Base-by-base conservation (phyloP, 208 protist species). In the Trypanosomatidae sp. region DNA sequence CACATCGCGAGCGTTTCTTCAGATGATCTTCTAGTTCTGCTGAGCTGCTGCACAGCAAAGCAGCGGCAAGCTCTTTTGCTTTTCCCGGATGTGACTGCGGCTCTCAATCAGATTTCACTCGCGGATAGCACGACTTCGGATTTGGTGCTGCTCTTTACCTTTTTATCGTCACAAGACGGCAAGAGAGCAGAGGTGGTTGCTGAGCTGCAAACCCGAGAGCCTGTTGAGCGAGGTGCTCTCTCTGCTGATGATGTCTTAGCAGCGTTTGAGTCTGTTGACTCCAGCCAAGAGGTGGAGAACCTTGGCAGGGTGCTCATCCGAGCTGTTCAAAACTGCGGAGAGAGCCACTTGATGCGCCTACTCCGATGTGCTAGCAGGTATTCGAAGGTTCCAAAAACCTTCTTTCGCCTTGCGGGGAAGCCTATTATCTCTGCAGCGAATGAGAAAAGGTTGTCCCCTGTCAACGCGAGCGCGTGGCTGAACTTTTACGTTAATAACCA, bases 381-480 rank as follows among this genome's bases (percentile, higher is more conserved):
- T 17, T 47, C 82, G 7, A 65, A 62, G 3, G 77, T 85, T 58
- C 84, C 89, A 1, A 91, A 90, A 49, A 55, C 70, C 5, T 82
- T 86, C 59, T 96, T 88, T 65, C 81, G 89, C 6, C 74, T 92
- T 30, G 69, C 88, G 3, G 92, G 92, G 30, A 84, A 66, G 36
- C 41, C 68, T 2, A 62, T 96, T n/a, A 41, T 91, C 13, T 62
- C 67, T 8, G 53, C 84, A 1, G 69, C 73, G 1, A 71, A 68
- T 15, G 66, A 58, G 64, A 55, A 70, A 19, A 30, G 58, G 36
- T 75, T 96, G 49, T 80, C 89, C 0, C 71, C 73, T 12, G 80
- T 90, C 25, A 82, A 85, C 64, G 86, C 88, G 4, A 44, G 90
- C 12, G 41, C 80, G 53, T 96, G 92, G 90, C 71, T 92, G 62